These are phyloP conservation scores for Pichia thaimueangensis DNA, from an alignment of 805 yeast genomes.

Conservation along the genomic window DNA sequence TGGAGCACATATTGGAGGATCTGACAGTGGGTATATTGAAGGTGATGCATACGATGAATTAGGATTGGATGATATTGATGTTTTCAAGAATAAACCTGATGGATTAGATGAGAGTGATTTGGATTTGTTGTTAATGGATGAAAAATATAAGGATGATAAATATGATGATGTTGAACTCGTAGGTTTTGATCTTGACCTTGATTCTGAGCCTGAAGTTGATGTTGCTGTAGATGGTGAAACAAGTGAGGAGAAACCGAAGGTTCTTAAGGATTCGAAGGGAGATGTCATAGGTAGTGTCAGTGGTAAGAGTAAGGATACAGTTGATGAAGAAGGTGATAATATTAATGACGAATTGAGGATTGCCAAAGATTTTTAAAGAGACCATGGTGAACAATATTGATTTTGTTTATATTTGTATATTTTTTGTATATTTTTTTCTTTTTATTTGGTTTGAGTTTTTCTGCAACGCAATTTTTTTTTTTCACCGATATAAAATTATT, in stretches of 20 bases:
- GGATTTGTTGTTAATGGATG: not conserved
- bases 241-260: no score
- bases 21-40: slow-evolving; percentile 26
- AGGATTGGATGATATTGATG: slow-evolving; percentile 21
- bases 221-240: not conserved
- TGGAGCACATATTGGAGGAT: slow-evolving; percentile 19
- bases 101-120: slow-evolving; percentile 4
- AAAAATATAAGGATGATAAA: no score
- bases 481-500: no score
- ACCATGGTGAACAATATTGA: slow-evolving; percentile 3
- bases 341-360: not conserved
- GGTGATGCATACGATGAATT: slow-evolving; percentile 29
- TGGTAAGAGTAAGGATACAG: not conserved
- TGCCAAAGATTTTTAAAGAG: slow-evolving; percentile 7
- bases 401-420: not conserved
- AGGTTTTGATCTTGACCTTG: not conserved
- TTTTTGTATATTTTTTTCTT: no score
- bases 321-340: not conserved
- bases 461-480: no score
- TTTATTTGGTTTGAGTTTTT: no score
- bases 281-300: no score
- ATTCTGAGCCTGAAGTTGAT: not conserved
- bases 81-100: slow-evolving; percentile 2
- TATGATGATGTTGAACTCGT: no score
- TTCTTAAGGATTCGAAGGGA: no score